A percentile compares a stretch with the other conserved stretches of the same genome.
These are phyloP conservation scores for Gossypium ekmanianum DNA, from an alignment of 345 rosid genomes.

Conservation along the genomic window DNA sequence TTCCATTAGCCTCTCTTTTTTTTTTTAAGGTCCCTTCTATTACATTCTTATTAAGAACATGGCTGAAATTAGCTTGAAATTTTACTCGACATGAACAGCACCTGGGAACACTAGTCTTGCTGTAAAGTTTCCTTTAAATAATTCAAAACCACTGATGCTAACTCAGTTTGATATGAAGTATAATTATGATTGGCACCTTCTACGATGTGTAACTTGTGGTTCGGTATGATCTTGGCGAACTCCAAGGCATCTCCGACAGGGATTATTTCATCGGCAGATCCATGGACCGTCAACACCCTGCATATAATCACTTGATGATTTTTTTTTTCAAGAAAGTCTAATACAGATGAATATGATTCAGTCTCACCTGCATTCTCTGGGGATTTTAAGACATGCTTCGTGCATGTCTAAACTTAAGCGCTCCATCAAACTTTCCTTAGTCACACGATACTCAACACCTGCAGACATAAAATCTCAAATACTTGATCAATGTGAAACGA, in stretches of 20 bases:
- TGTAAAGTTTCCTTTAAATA: conserved; percentile 37
- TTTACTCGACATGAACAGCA: neutral
- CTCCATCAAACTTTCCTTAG: conserved; percentile 65
- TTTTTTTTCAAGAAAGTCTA: neutral
- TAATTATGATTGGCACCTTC: conserved; percentile 67
- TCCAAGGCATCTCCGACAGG: conserved; percentile 60
- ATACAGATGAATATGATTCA: neutral
- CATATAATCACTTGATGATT: neutral
- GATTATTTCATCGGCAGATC: conserved; percentile 53
- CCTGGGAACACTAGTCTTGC: conserved; percentile 17
- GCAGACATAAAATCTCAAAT: conserved; percentile 16
- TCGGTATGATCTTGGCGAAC: conserved; percentile 65
- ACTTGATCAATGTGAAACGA: neutral
- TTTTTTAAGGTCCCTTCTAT: no score
- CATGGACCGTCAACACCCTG: conserved; percentile 81
- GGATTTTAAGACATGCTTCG: conserved; percentile 58
- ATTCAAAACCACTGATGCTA: conserved; percentile 42
- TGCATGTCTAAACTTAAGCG: conserved; percentile 63
- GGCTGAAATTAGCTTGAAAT: neutral
- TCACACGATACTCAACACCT: conserved; percentile 55
- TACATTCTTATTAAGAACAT: neutral
- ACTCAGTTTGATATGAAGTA: conserved; percentile 50
- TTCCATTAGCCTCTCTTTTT: neutral
- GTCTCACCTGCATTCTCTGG: conserved; percentile 65
- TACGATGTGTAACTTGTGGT: conserved; percentile 55